Conservation (phyloP, 176 grass and related monocot species). For the Puccinellia tenuiflora region DNA sequence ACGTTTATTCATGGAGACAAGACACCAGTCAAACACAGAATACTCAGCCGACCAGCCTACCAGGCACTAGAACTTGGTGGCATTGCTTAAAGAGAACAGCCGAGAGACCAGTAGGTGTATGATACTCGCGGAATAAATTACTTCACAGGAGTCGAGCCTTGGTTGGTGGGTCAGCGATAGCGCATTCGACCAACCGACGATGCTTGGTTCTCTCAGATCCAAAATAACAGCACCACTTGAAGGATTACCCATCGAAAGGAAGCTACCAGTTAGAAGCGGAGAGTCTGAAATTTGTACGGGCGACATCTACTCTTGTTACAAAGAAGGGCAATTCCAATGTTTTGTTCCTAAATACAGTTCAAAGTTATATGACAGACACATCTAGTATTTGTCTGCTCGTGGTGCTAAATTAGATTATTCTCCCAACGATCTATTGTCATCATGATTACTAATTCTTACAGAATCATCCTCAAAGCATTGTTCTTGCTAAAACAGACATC, state of each 20-base stretch:
- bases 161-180: background rate
- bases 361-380: background rate
- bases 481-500: background rate
- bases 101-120: background rate
- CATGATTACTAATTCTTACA: background rate
- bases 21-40: background rate
- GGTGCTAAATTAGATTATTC: slow-evolving; percentile 8
- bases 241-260: background rate
- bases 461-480: background rate
- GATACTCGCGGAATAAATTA: background rate
- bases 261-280: background rate
- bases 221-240: background rate
- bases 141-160: background rate
- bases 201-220: background rate
- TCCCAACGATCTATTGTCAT: background rate
- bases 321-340: background rate
- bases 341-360: background rate
- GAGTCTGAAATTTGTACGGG: background rate
- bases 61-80: background rate
- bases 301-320: background rate
- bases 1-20: slow-evolving; percentile 2
- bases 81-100: background rate
- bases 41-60: background rate
- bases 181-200: background rate
- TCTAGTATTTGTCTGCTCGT: background rate